Evolutionary conservation across 2,329 filamentous ascomycete genomes (phyloP).

Genomic region (Pyrenochaeta sp.): DNA sequence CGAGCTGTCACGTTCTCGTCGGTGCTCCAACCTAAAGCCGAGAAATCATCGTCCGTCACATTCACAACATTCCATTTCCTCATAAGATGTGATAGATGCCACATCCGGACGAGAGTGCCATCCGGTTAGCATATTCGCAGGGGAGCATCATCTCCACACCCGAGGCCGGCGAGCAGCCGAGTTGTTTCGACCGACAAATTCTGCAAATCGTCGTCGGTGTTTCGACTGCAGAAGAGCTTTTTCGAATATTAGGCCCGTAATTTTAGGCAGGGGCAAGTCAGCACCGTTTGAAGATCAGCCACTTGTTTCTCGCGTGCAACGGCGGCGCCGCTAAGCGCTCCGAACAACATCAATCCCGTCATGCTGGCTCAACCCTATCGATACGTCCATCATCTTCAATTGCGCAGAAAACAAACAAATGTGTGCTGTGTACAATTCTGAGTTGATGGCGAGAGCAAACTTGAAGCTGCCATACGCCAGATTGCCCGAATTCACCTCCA

Average conservation of each 20-base stretch:
- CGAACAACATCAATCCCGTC: slow-evolving; percentile 21
- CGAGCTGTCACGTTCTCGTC: background rate
- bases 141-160: slow-evolving; percentile 1
- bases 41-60: too few species aligned
- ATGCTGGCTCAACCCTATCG: slow-evolving; percentile 20
- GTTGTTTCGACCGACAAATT: background rate
- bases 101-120: background rate
- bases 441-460: slow-evolving; percentile 2
- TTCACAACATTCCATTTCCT: too few species aligned
- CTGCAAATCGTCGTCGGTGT: background rate
- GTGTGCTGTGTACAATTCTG: slow-evolving; percentile 4
- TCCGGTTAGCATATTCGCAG: too few species aligned
- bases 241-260: slow-evolving; percentile 14
- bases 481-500: too few species aligned
- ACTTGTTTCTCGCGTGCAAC: slow-evolving; percentile 32
- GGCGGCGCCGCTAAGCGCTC: slow-evolving; percentile 28
- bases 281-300: slow-evolving; percentile 44
- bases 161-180: background rate
- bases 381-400: slow-evolving; percentile 11
- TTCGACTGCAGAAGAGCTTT: background rate
- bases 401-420: slow-evolving; percentile 13
- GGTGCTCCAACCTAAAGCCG: background rate
- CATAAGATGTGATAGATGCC: too few species aligned
- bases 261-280: slow-evolving; percentile 36
- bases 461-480: too few species aligned